Base-by-base conservation (phyloP, 805 yeast species). In the Brettanomyces naardenensis region DNA sequence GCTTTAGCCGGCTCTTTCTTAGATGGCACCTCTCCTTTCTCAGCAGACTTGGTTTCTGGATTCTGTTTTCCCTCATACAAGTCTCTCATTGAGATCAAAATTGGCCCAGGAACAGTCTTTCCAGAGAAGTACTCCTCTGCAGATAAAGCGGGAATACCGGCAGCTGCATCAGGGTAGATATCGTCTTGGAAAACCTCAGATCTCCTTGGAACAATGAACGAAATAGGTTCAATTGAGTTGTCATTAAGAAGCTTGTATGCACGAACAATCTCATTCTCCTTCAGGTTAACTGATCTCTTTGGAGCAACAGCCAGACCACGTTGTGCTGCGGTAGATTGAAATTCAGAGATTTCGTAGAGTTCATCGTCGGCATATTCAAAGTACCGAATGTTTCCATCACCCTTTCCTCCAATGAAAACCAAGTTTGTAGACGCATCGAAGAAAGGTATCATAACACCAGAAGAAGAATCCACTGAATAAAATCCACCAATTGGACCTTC, bases 311-410 rank as follows among this genome's bases (percentile, higher is more conserved):
- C 94, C 56, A 90, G 79, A 2, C 99, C 99, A 60, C 98, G 82
- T 68, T 92, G 98, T 2, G 98, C 92, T 25, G 86, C 94, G 3
- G 78, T 74, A 3, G 97, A 87, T 43, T 80, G 79, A 59, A 73
- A 92, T 58, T 90, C 96, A n/a, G 95, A 84, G 42, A 92, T 64
- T 49, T 83, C 86, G 61, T 69, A 79, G 39, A 92, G 68, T 52
- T 79, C 82, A 52, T 90, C 97, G 51, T 84, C 76, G 44, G 79
- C 87, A 59, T 74, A 87, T 66, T 92, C 98, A 56, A 68, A 92
- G 64, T 90, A 90, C 54, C 96, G 84, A 52, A 92, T 86, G 59
- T 90, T 92, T 51, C 97, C 97, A 60, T 92, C 98, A 59, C 97
- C 97, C 61, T 92, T 90, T 49, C 98, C 99, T 23, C 95, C 97